phyloP scores from a whole-genome alignment of 441 rosid species.

The Geranium incanum region DNA sequence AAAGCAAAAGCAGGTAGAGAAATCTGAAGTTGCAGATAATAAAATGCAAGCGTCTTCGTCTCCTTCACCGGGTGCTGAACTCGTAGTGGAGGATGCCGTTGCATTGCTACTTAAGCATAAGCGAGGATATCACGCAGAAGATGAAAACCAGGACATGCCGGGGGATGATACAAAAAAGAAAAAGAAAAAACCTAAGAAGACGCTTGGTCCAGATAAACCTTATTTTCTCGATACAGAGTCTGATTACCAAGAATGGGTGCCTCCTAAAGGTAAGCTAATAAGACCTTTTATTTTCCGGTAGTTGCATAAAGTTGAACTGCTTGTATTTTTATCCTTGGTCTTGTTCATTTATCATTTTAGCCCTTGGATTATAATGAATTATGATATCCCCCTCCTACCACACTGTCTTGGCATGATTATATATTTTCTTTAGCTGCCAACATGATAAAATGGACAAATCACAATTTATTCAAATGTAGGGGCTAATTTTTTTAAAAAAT shows the following conservation, averaged over 20 bases:
- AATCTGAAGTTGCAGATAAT: constrained; percentile 28
- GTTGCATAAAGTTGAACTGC: neutral
- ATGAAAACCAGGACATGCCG: constrained; percentile 28
- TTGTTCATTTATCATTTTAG: neutral
- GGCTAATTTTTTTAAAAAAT: too few species aligned
- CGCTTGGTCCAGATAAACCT: constrained; percentile 73
- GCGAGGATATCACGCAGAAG: constrained; percentile 52
- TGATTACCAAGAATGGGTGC: constrained; percentile 80
- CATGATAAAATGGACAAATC: too few species aligned
- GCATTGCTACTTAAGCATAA: constrained; percentile 79
- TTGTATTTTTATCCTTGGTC: neutral
- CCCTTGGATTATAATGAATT: neutral
- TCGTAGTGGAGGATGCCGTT: constrained; percentile 68
- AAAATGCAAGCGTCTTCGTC: constrained; percentile 26
- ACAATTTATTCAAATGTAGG: too few species aligned
- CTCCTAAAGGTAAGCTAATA: constrained; percentile 66
- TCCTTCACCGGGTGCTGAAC: constrained; percentile 41
- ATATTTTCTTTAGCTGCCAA: too few species aligned
- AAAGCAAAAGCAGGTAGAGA: constrained; percentile 50
- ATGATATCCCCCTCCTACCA: neutral
- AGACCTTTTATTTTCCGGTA: constrained; percentile 4
- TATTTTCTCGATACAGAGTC: constrained; percentile 47
- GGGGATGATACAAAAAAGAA: constrained; percentile 33
- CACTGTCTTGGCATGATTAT: neutral
- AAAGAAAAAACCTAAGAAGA: constrained; percentile 52